Base-by-base conservation (phyloP, 2,329 filamentous ascomycete genomes). In the Penicillium fuscoglaucum region DNA sequence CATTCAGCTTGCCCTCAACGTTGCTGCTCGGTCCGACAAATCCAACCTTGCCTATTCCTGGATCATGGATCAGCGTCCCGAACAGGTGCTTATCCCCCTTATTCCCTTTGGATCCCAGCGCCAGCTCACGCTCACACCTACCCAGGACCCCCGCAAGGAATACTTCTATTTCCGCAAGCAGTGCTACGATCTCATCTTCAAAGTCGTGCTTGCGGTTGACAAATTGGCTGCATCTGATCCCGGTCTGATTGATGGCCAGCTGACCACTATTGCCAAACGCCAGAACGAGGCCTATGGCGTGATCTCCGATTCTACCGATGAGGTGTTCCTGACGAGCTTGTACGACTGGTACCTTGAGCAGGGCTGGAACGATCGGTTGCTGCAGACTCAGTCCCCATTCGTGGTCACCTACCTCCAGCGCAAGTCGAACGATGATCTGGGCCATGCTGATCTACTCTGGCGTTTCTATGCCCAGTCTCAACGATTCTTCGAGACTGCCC, bases 301-400 rank as follows among this genome's bases (percentile, higher is more conserved):
- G 2, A 92, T 99, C 67, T 91, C 96, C 70, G 85, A 84, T 58
- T 96, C 93, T 0, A 84, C 88, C 15, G 95, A 99, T 66, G 91
- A 97, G 70, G 90, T 97, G 5, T 99, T 99, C 79, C 89, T 98
- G 73, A 96, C 91, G 61, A 91, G 91, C 68, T 82, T 99, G n/a
- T 99, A 97, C 72, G 93, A 97, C 69, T 99, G 95, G 93, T 99
- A 99, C 75, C 87, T 98, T 65, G 78, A 84, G 54, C 88, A 93
- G 72, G 89, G 90, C 19, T 93, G 90, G 87, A 89, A 86, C 10
- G 91, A 97, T 62, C 88, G 92, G 15, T 84, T 99, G 29, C 84
- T 99, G 35, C 87, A 89, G 37, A 91, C 95, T 52, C 85, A 93
- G 57, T 96, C 93, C 6, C 85, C 88, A 0, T 93, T 92, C 68